Evolutionary conservation across 1,284 basidiomycete species (phyloP), one percentile per base, ranked within the genome.

Genomic region (Thelephora terrestris): DNA sequence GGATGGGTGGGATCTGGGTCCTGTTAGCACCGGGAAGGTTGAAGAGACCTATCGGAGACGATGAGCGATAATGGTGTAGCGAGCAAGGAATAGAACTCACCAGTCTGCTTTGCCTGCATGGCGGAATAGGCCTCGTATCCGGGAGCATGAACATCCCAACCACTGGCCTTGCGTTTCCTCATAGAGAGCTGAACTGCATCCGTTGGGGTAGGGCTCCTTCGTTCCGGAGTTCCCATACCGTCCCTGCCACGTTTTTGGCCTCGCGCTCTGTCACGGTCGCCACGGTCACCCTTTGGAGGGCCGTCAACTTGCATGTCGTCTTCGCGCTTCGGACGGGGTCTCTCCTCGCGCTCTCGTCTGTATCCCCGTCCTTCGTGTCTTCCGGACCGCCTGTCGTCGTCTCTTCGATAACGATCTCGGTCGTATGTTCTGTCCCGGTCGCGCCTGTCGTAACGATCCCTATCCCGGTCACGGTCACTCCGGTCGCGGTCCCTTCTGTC

Each of bases 101-200:
- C 93, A 47, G 94, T 97, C 67, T 93, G 89, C 67, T 99, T 99
- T 21, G 95, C 95, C 62, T 97, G 91, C 72, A 93, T 78, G 14
- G 94, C 92, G 2, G 85, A 85, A 58, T 97, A 91, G 57, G 90
- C 87, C 61, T 98, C 94, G 57, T 96, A 99, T 18, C 94, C 94
- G 12, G 89, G 87, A 10, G 95, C 91, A 63, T 90, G 85, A 23
- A 96, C 85, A 66, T 99, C 92, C 95, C 96, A 99, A 1, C 90
- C 88, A 47, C 90, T 91, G 7, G 88, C 85, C 60, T 89, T 88
- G 23, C 93, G 74, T 60, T 82, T 83, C 51, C 94, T 74, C 63
- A 95, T 90, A 25, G 86, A 86, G 55, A 99, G 69, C 1, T 91
- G 87, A 25, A 83, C 69, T 10, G 82, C 80, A 42, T 85, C 88